Percentiles rank a stretch among this genome's conserved stretches.
Conservation (phyloP, 2,329 filamentous ascomycete species). For the Apiospora kogelbergensis region DNA sequence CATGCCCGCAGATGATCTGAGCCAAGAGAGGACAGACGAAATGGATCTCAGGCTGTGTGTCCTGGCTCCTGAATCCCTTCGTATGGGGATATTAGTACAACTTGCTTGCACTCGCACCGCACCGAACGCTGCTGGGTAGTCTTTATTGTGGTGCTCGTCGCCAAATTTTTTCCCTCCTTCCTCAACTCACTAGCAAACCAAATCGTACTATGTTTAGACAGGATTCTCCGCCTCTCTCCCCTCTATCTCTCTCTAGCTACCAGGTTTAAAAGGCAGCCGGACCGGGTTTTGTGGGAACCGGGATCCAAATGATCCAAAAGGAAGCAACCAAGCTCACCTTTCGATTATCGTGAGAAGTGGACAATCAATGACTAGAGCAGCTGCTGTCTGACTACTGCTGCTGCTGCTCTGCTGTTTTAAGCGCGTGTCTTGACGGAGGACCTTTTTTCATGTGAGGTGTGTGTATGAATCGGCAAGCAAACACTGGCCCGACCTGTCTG, state of each 20-base stretch:
- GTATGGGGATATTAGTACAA: neutral
- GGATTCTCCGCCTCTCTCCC: neutral
- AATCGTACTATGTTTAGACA: constrained; percentile 7
- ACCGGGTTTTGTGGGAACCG: neutral
- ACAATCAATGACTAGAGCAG: neutral
- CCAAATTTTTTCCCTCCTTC: neutral
- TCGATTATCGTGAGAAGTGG: neutral
- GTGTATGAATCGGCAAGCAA: neutral
- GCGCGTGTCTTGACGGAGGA: neutral
- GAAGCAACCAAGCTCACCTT: neutral
- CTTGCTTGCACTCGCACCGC: neutral
- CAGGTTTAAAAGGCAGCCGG: neutral
- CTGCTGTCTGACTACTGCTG: neutral
- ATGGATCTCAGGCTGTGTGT: neutral
- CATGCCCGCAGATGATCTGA: neutral
- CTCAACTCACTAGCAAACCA: neutral
- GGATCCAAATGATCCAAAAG: neutral
- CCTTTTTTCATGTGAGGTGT: neutral
- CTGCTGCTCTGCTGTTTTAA: neutral
- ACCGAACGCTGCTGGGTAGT: neutral
- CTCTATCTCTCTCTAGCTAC: neutral
- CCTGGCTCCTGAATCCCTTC: constrained; percentile 1
- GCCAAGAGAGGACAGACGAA: neutral
- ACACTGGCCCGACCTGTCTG: constrained; percentile 2
- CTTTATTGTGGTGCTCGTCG: neutral